Base-by-base conservation (phyloP, 805 yeast species). In the Torulaspora delbrueckii region DNA sequence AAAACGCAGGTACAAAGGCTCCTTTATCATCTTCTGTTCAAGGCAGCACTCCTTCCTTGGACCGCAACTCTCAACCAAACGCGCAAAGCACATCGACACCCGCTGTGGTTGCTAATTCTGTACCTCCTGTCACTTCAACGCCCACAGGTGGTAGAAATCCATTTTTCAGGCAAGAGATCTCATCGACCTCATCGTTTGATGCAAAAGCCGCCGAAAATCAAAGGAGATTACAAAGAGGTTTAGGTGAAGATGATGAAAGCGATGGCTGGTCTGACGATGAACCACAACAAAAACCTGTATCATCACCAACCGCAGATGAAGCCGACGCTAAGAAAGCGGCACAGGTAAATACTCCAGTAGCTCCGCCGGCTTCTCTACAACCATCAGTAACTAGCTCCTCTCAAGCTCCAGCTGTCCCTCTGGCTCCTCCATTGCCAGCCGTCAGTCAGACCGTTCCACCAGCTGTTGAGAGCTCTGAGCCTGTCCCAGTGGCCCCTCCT, bases 211-310 rank as follows among this genome's bases (percentile, higher is more conserved):
- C 84, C 24, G 83, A 80, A 45, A 83, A 82, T 2, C 90, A 84
- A 63, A 73, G 93, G 64, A 79, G 76, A 23, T 78, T 86, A 6
- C 91, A 85, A 61, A 73, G 90, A 63, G 74, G 75, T 13, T 46
- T 65, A 27, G 69, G 59, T 37, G 58, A 59, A 24, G 65, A 59
- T 41, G 64, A 62, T 40, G 68, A 66, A 43, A 58, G 53, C 18
- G 70, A 62, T 47, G 65, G 65, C 48, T 61, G 68, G 63, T 60
- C 64, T 32, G 65, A 60, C 36, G 72, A 70, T 43, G 73, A 68
- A 3, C 60, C 55, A 13, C 43, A 55, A 18, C 57, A 63, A 36
- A 18, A 9, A 8, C 31, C 40, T 26, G 32, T 14, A n/a, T 16
- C 42, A 7, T 28, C 58, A 59, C 26, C 62, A 68, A 30, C 63